Percentiles rank a stretch among this genome's conserved stretches.
Conservation (phyloP, 176 grass and related monocot species). For the Otatea glauca region DNA sequence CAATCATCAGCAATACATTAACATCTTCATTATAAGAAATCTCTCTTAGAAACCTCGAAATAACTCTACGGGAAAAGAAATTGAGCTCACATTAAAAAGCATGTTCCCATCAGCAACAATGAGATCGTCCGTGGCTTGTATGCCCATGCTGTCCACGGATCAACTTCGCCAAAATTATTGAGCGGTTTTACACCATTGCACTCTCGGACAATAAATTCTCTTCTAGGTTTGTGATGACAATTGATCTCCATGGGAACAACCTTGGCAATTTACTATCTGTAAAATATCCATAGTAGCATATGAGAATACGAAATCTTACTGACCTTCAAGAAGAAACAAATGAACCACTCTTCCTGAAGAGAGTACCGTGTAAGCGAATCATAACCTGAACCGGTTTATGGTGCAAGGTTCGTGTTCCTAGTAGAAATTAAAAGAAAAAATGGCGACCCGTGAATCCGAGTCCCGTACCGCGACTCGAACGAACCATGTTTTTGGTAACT, state of each 20-base stretch:
- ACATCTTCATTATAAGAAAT: not conserved
- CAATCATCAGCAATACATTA: constrained; percentile 16
- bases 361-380: not conserved
- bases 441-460: too few relatives aligned
- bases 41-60: not conserved
- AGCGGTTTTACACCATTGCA: constrained; percentile 56
- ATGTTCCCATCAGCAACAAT: constrained; percentile 77
- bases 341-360: not conserved
- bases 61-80: not conserved
- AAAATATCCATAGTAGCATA: constrained; percentile 24
- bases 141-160: constrained; percentile 97
- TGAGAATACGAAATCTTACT: constrained; percentile 34
- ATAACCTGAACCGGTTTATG: too few relatives aligned
- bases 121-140: constrained; percentile 92
- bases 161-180: constrained; percentile 74
- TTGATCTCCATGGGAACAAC: constrained; percentile 61
- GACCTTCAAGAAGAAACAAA: not conserved
- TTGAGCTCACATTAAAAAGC: constrained; percentile 80
- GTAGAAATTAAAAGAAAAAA: too few relatives aligned
- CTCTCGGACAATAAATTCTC: constrained; percentile 40
- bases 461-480: too few relatives aligned
- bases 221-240: constrained; percentile 54
- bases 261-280: constrained; percentile 36
- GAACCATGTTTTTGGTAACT: too few relatives aligned
- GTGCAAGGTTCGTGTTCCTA: too few relatives aligned